Evolutionary conservation across 2,329 filamentous ascomycete genomes (phyloP).

Genomic region (Scopulariopsis brevicaulis): DNA sequence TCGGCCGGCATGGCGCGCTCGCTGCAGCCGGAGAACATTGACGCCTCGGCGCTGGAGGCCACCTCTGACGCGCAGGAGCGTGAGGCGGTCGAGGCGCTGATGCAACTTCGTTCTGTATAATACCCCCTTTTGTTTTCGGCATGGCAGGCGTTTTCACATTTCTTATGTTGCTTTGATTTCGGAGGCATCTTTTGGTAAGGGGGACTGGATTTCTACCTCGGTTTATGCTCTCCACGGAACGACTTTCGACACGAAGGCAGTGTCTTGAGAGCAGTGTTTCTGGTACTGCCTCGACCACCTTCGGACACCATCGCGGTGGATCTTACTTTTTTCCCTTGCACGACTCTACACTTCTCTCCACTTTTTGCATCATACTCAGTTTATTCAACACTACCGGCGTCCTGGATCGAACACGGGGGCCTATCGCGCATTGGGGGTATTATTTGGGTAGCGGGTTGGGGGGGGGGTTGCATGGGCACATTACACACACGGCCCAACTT

Average conservation of each 20-base stretch:
- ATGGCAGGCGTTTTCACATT: slow-evolving; percentile 37
- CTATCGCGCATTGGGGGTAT: neutral
- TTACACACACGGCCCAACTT: neutral
- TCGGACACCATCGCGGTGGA: neutral
- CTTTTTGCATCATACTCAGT: neutral
- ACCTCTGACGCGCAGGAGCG: slow-evolving; percentile 62
- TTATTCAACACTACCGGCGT: neutral
- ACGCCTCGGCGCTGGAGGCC: slow-evolving; percentile 37
- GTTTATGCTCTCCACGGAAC: neutral
- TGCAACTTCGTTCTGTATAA: slow-evolving; percentile 73
- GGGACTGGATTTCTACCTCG: slow-evolving; percentile 4
- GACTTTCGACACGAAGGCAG: neutral
- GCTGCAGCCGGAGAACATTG: slow-evolving; percentile 36
- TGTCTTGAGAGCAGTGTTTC: neutral
- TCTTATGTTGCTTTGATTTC: neutral
- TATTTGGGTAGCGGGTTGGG: neutral
- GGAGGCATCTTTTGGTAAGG: slow-evolving; percentile 2
- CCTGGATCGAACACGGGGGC: neutral
- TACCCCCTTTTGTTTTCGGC: slow-evolving; percentile 23
- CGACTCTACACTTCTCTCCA: neutral
- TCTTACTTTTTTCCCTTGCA: neutral
- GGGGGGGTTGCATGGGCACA: neutral
- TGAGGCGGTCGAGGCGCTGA: slow-evolving; percentile 69
- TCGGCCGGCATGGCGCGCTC: slow-evolving; percentile 39
- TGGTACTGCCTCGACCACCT: neutral